Percentiles rank a stretch among this genome's conserved stretches.
Conservation (phyloP, 805 yeast species). For the Nakazawaea wickerhamii region DNA sequence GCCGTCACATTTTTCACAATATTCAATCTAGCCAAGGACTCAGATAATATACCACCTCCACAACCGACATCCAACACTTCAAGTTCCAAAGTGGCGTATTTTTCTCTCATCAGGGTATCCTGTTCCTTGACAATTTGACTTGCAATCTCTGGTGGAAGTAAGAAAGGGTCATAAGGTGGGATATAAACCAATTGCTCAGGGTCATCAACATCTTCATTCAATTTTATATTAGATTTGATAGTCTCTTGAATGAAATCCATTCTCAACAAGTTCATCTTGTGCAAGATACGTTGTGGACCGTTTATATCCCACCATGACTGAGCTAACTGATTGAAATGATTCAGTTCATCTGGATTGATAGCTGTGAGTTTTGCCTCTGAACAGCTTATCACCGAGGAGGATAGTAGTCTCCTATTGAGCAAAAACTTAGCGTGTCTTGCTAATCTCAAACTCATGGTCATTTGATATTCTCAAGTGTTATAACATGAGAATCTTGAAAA, state of each 20-base stretch:
- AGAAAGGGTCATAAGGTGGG: constrained; percentile 68
- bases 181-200: constrained; percentile 52
- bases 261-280: constrained; percentile 87
- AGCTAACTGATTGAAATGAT: constrained; percentile 83
- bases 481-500: background rate
- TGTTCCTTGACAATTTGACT: constrained; percentile 44
- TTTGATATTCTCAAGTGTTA: background rate
- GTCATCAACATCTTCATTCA: constrained; percentile 34
- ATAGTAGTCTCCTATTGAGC: background rate
- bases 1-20: constrained; percentile 65
- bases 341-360: constrained; percentile 57
- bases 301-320: constrained; percentile 97
- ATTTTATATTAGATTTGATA: constrained; percentile 37
- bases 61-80: constrained; percentile 87
- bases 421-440: background rate
- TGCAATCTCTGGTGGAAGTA: constrained; percentile 57
- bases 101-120: constrained; percentile 36
- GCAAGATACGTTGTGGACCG: constrained; percentile 91
- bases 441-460: background rate
- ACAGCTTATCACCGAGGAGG: background rate
- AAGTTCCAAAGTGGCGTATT: constrained; percentile 32
- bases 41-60: constrained; percentile 95
- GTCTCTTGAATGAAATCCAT: constrained; percentile 79
- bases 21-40: constrained; percentile 74
- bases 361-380: constrained; percentile 21